Evolutionary conservation across 2,329 filamentous ascomycete genomes (phyloP).

Genomic region (Neospermospora avenae): DNA sequence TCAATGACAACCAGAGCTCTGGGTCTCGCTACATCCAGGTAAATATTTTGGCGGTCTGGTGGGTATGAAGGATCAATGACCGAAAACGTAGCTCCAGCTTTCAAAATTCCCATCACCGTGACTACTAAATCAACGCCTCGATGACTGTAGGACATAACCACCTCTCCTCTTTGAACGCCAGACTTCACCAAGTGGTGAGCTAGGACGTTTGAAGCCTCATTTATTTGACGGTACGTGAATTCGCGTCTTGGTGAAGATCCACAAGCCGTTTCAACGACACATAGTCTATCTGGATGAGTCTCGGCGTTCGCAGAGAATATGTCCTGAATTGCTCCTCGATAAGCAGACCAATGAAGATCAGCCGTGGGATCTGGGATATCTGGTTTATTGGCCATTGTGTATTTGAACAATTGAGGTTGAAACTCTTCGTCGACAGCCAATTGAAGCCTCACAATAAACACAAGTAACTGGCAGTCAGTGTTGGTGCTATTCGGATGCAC

Average conservation of each 20-base stretch:
- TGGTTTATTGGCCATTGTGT: slow-evolving; percentile 20
- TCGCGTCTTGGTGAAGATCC: slow-evolving; percentile 51
- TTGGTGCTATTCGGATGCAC: background rate
- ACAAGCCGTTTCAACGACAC: slow-evolving; percentile 63
- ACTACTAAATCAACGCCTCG: slow-evolving; percentile 75
- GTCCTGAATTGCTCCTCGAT: slow-evolving; percentile 57
- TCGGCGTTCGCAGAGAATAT: slow-evolving; percentile 57
- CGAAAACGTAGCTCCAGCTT: slow-evolving; percentile 55
- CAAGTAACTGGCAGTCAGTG: background rate
- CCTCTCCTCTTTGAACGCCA: slow-evolving; percentile 75
- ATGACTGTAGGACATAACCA: slow-evolving; percentile 90
- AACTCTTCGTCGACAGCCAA: background rate
- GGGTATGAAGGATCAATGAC: slow-evolving; percentile 82
- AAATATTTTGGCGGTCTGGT: slow-evolving; percentile 75
- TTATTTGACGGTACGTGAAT: slow-evolving; percentile 84
- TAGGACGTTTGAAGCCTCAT: slow-evolving; percentile 76
- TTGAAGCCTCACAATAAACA: background rate
- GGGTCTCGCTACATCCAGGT: slow-evolving; percentile 76
- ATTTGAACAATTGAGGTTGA: background rate
- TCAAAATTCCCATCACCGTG: slow-evolving; percentile 74
- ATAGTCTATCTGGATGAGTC: slow-evolving; percentile 61
- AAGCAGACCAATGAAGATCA: slow-evolving; percentile 58
- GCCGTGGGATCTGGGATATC: slow-evolving; percentile 51
- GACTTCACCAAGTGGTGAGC: slow-evolving; percentile 74
- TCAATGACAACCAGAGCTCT: slow-evolving; percentile 69